Percentiles rank a stretch among this genome's conserved stretches.
Evolutionary conservation across 2,329 filamentous ascomycete genomes (phyloP).

Genomic region (Pseudonectria foliicola): DNA sequence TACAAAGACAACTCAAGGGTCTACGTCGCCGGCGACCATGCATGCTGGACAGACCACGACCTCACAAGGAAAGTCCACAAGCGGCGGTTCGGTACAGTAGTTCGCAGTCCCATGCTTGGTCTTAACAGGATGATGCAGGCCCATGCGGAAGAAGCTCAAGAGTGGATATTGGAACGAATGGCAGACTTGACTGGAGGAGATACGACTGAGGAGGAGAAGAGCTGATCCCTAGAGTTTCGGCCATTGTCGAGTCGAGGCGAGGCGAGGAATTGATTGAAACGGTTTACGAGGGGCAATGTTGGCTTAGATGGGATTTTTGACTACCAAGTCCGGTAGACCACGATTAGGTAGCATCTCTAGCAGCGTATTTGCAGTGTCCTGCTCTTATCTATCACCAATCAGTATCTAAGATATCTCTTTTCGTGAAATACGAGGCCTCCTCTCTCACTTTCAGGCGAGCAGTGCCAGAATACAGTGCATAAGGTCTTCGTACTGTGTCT

Average conservation of each 20-base stretch:
- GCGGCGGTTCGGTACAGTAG: conserved; percentile 52
- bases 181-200: conserved; percentile 30
- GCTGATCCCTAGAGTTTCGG: conserved; percentile 8
- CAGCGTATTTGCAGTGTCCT: too few species aligned
- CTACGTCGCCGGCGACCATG: conserved; percentile 68
- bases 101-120: conserved; percentile 40
- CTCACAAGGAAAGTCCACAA: conserved; percentile 52
- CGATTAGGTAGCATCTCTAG: too few species aligned
- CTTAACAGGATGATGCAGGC: conserved; percentile 50
- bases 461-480: background rate
- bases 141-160: conserved; percentile 44
- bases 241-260: conserved; percentile 1
- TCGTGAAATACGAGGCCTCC: too few species aligned
- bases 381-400: too few species aligned
- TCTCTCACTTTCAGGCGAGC: conserved; percentile 1
- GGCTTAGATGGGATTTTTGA: background rate
- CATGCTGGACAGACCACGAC: conserved; percentile 63
- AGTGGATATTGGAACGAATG: conserved; percentile 42
- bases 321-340: background rate
- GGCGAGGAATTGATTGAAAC: too few species aligned
- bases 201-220: conserved; percentile 43
- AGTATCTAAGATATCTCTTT: too few species aligned
- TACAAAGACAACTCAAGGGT: conserved; percentile 77
- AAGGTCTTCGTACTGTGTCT: conserved; percentile 1
- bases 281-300: too few species aligned